Evolutionary conservation across 1,284 basidiomycete genomes (phyloP).

Genomic region (Hemileccinum hortonii): DNA sequence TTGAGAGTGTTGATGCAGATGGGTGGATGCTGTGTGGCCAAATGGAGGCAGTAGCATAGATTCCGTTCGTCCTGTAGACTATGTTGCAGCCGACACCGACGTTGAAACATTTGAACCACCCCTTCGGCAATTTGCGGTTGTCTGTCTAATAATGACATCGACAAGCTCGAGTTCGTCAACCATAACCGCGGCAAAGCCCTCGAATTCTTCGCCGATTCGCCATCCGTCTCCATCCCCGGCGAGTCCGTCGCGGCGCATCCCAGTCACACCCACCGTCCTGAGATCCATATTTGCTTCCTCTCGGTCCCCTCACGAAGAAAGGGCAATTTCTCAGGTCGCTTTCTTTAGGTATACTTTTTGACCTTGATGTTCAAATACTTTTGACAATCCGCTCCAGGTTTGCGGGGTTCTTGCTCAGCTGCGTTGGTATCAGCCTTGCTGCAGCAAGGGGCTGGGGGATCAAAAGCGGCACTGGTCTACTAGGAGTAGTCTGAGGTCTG

Average conservation of each 20-base stretch:
- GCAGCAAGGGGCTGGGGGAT: constrained; percentile 68
- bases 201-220: constrained; percentile 36
- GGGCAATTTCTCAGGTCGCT: constrained; percentile 75
- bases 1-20: neutral
- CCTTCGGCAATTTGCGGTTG: constrained; percentile 28
- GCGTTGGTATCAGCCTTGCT: constrained; percentile 70
- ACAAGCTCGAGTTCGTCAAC: constrained; percentile 52
- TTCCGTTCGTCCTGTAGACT: neutral
- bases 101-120: too few relatives aligned
- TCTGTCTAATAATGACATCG: constrained; percentile 37
- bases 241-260: constrained; percentile 54
- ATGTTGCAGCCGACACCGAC: neutral
- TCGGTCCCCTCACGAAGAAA: constrained; percentile 72
- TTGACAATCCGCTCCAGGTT: constrained; percentile 47
- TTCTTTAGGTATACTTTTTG: constrained; percentile 65
- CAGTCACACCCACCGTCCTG: constrained; percentile 75
- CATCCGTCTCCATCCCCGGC: constrained; percentile 23
- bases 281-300: constrained; percentile 82
- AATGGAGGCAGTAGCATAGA: neutral
- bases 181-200: constrained; percentile 45
- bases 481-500: constrained; percentile 52
- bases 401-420: constrained; percentile 76
- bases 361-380: neutral
- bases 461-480: constrained; percentile 57
- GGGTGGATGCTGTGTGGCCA: constrained; percentile 9